Evolutionary conservation across 2,329 filamentous ascomycete species (phyloP).

Genomic region (Ploettnerulaceae sp.): DNA sequence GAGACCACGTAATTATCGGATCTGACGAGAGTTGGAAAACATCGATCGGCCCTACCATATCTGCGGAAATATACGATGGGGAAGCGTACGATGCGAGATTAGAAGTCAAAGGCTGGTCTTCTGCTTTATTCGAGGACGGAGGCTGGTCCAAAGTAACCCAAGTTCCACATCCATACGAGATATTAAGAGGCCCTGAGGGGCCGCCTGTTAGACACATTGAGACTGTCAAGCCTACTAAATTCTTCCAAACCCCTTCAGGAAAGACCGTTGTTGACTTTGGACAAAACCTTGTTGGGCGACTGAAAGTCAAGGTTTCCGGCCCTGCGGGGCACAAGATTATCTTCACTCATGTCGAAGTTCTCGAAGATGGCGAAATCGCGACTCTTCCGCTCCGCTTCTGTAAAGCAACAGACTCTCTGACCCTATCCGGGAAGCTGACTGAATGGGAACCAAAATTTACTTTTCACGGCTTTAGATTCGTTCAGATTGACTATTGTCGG

Average conservation of each 20-base stretch:
- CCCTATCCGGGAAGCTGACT: conserved; percentile 33
- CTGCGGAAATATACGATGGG: conserved; percentile 39
- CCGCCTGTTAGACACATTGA: conserved; percentile 41
- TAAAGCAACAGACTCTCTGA: conserved; percentile 36
- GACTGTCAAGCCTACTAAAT: conserved; percentile 30
- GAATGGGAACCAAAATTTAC: conserved; percentile 40
- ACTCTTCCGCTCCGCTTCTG: conserved; percentile 39
- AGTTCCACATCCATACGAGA: conserved; percentile 35
- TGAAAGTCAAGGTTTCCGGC: conserved; percentile 38
- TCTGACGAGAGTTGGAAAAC: conserved; percentile 40
- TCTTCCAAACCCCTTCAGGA: conserved; percentile 37
- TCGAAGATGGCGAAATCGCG: conserved; percentile 40
- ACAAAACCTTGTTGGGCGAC: conserved; percentile 51
- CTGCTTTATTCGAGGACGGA: conserved; percentile 24
- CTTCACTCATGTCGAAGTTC: conserved; percentile 41
- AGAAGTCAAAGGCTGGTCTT: conserved; percentile 31
- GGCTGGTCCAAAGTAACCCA: conserved; percentile 26
- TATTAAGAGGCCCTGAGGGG: conserved; percentile 37
- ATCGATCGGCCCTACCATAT: conserved; percentile 19
- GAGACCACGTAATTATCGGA: neutral
- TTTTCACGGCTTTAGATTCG: conserved; percentile 45
- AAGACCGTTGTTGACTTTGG: conserved; percentile 51
- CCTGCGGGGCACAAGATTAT: conserved; percentile 39
- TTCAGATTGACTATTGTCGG: conserved; percentile 23
- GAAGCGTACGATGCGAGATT: conserved; percentile 39